Conservation (phyloP, 192 early-diverging fungal species). For the Chytriomyces hyalinus region DNA sequence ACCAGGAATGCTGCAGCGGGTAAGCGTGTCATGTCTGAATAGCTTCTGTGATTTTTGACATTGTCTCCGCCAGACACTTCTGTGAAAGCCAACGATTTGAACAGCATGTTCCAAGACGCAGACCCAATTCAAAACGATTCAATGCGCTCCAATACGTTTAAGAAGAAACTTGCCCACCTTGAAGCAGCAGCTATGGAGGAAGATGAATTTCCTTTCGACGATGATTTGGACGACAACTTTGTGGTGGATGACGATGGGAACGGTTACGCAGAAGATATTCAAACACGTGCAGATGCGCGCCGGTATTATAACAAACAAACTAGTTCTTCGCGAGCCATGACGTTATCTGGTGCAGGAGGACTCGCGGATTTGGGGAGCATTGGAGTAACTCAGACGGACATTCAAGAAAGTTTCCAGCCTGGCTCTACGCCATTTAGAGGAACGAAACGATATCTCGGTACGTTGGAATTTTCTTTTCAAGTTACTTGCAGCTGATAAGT, state of each 20-base stretch:
- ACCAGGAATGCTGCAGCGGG: too few relatives aligned
- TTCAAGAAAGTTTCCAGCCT: constrained; percentile 82
- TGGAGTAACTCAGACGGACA: constrained; percentile 20
- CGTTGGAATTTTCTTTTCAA: constrained; percentile 2
- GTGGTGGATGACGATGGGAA: constrained; percentile 87
- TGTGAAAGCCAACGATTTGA: too few relatives aligned
- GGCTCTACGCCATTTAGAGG: constrained; percentile 71
- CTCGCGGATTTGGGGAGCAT: neutral
- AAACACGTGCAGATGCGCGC: constrained; percentile 35
- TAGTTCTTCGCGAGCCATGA: constrained; percentile 6
- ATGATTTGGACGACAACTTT: constrained; percentile 71
- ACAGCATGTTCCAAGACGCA: too few relatives aligned
- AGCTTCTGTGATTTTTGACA: too few relatives aligned
- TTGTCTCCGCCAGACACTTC: too few relatives aligned
- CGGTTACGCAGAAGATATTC: constrained; percentile 63
- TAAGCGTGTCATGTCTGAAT: too few relatives aligned
- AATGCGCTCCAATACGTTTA: constrained; percentile 34
- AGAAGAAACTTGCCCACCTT: neutral
- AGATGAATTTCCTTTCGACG: constrained; percentile 40
- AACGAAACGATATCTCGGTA: constrained; percentile 49
- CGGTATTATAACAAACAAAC: constrained; percentile 41
- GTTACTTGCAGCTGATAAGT: neutral
- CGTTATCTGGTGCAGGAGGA: neutral
- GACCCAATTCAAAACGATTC: constrained; percentile 16
- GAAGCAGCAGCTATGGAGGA: constrained; percentile 21